phyloP scores from a whole-genome alignment of 2,329 filamentous ascomycete species.

The Xylariaceae sp. region DNA sequence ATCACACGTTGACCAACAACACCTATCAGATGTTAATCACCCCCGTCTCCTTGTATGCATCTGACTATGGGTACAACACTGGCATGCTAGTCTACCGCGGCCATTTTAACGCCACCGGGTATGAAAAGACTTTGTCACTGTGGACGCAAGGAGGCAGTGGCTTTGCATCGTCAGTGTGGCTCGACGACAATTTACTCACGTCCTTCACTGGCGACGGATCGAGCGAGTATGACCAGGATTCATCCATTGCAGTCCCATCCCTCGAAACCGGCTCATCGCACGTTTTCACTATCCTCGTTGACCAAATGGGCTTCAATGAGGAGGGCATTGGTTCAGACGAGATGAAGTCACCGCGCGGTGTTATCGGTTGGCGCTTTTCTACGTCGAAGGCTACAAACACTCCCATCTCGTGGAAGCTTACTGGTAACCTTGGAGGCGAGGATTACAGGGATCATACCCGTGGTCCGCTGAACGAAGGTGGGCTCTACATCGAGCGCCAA shows the following conservation, averaged over 20 bases:
- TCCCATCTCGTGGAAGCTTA: conserved; percentile 66
- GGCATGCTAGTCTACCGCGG: conserved; percentile 74
- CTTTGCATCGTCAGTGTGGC: conserved; percentile 72
- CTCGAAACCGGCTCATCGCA: conserved; percentile 60
- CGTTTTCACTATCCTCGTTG: conserved; percentile 72
- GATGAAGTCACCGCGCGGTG: conserved; percentile 69
- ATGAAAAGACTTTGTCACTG: conserved; percentile 62
- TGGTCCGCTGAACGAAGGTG: conserved; percentile 72
- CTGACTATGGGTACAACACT: conserved; percentile 77
- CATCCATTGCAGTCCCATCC: conserved; percentile 56
- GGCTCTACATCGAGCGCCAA: conserved; percentile 65
- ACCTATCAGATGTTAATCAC: conserved; percentile 60
- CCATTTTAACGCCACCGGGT: conserved; percentile 68
- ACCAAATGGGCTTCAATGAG: conserved; percentile 74
- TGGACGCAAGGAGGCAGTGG: conserved; percentile 70
- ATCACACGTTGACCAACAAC: conserved; percentile 65
- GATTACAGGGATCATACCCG: conserved; percentile 64
- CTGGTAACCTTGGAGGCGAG: conserved; percentile 71
- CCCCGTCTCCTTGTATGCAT: conserved; percentile 68
- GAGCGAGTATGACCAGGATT: conserved; percentile 38
- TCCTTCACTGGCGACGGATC: conserved; percentile 41
- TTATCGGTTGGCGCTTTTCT: conserved; percentile 63
- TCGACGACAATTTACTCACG: conserved; percentile 68
- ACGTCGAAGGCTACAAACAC: conserved; percentile 27
- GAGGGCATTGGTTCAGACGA: conserved; percentile 60